Conservation (phyloP, 768 basidiomycete species). For the Cubamyces lactineus region DNA sequence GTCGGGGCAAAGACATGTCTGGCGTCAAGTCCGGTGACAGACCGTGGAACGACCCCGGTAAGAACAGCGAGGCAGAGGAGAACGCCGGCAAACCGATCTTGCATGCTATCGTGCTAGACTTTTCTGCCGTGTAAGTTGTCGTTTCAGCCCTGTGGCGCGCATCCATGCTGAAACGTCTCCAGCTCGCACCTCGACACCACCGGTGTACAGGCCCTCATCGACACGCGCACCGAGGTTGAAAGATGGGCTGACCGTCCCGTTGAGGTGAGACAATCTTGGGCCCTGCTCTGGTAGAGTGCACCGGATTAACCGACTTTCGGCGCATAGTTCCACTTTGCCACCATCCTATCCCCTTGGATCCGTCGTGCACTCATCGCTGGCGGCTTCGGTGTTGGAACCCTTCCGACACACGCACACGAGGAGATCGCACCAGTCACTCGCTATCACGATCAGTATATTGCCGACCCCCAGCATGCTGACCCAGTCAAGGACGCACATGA, state of each 20-base stretch:
- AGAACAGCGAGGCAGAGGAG: conserved; percentile 48
- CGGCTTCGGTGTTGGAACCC: conserved; percentile 76
- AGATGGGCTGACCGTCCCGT: conserved; percentile 78
- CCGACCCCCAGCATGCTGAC: conserved; percentile 36
- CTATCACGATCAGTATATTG: conserved; percentile 44
- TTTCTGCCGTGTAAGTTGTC: conserved; percentile 70
- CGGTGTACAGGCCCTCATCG: conserved; percentile 85
- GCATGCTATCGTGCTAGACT: conserved; percentile 88
- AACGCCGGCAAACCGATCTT: conserved; percentile 61
- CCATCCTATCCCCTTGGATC: conserved; percentile 90
- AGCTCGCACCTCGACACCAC: conserved; percentile 91
- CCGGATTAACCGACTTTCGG: not conserved
- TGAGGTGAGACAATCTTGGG: conserved; percentile 38
- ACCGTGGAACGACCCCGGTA: conserved; percentile 93
- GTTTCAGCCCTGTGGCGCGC: conserved; percentile 6
- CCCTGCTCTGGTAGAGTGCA: not conserved
- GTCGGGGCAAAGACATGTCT: conserved; percentile 73
- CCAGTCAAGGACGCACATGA: conserved; percentile 4
- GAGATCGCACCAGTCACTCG: conserved; percentile 80
- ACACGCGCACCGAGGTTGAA: conserved; percentile 82
- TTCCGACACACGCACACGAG: conserved; percentile 43
- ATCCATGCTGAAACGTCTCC: conserved; percentile 2
- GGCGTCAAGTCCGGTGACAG: conserved; percentile 69
- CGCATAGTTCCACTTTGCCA: conserved; percentile 82
- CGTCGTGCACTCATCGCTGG: conserved; percentile 84